These are phyloP conservation scores for Gaeumannomyces sp. DNA, from an alignment of 2,329 filamentous ascomycete genomes.

Conservation along the genomic window DNA sequence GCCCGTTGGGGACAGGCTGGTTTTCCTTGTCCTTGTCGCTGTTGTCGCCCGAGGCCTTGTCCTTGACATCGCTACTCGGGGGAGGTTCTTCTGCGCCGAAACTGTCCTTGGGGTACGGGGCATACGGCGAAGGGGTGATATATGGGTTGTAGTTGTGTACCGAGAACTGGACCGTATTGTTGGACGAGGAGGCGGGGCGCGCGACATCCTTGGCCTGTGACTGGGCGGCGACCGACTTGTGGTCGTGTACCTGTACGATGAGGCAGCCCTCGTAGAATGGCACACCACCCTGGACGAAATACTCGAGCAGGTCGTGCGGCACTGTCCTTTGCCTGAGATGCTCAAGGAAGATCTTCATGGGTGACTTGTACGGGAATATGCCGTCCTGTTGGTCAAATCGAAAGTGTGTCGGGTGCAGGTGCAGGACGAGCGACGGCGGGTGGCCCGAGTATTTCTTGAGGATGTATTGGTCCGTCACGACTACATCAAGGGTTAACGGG, in stretches of 20 bases:
- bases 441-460: constrained; percentile 64
- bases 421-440: constrained; percentile 77
- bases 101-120: constrained; percentile 61
- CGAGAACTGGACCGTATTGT: constrained; percentile 62
- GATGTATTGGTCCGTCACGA: constrained; percentile 69
- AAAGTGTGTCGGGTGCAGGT: constrained; percentile 80
- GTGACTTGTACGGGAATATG: constrained; percentile 85
- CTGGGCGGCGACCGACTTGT: constrained; percentile 53
- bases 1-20: constrained; percentile 45
- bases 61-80: constrained; percentile 28
- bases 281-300: constrained; percentile 65
- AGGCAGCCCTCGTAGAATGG: constrained; percentile 91
- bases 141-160: constrained; percentile 90
- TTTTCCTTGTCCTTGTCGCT: constrained; percentile 49
- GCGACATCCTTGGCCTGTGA: constrained; percentile 52
- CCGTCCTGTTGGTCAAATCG: constrained; percentile 91
- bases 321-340: constrained; percentile 72
- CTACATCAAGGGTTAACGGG: constrained; percentile 32
- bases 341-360: constrained; percentile 76
- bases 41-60: constrained; percentile 31
- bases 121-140: constrained; percentile 82
- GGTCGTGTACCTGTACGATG: constrained; percentile 90
- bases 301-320: constrained; percentile 81
- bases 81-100: constrained; percentile 19
- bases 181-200: constrained; percentile 48